Evolutionary conservation across 345 rosid genomes (phyloP), one percentile per base, ranked within the genome.

Genomic region (Boechera divaricarpa): DNA sequence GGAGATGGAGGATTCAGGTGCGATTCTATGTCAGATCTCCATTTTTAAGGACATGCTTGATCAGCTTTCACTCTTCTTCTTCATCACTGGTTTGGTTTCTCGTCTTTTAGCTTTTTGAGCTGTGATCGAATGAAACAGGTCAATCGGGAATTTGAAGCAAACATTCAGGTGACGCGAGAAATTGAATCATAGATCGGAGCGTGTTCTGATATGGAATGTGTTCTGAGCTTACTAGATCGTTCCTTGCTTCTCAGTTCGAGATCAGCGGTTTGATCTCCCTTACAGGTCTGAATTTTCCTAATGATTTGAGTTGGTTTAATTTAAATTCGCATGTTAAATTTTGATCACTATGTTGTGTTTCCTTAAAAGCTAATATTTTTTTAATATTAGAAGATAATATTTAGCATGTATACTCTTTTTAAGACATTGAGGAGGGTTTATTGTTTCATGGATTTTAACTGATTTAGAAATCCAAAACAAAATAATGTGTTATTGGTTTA

Each of bases 121-220:
- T 6, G 13, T 39, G 44, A 53, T 41, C 6, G 39, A 11, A 24
- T 48, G 61, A 29, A 41, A 44, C 13, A 93, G 98, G 94, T 93
- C 69, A 87, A 93, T 74, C 84, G 77, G 74, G 97, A 90, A 78
- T 91, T 90, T 54, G 98, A 93, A 56, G 79, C 84, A 33, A 89
- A 83, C 76, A 87, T 90, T 70, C 85, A 82, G 61, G 51, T 82
- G 38, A 88, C 97, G 60, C 70, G 93, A 67, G 87, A 88, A 77
- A 86, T 89, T 32, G 95, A 88, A 73, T 90, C 98, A 51, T 91
- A 89, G 86, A 87, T 90, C 75, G 87, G 71, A 44, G 69, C 63
- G 51, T 87, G 88, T 47, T 57, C 81, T 0, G 96, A 88, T 73
- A 56, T 81, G 15, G 95, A 90, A 71, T 60, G 55, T 21, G 24